These are phyloP conservation scores for Hygrophoropsis aurantiaca DNA, from an alignment of 768 basidiomycete genomes.

Conservation along the genomic window DNA sequence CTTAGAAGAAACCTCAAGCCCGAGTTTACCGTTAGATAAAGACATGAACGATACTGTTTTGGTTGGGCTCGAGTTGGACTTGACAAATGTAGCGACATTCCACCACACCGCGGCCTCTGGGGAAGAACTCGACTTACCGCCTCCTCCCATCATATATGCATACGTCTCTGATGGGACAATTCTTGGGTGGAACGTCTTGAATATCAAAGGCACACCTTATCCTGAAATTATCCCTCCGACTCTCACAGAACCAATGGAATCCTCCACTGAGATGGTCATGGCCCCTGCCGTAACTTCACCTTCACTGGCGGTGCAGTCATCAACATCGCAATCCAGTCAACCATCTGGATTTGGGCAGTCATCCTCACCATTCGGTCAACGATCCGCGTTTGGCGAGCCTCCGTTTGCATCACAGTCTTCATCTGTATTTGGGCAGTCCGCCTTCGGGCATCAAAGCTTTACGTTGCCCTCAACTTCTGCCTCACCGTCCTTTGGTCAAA, in stretches of 20 bases:
- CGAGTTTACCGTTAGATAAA: slow-evolving; percentile 67
- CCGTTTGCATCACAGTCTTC: slow-evolving; percentile 16
- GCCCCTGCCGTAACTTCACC: slow-evolving; percentile 22
- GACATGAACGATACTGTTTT: slow-evolving; percentile 71
- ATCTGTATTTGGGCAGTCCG: slow-evolving; percentile 22
- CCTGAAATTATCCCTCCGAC: slow-evolving; percentile 46
- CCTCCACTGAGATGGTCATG: slow-evolving; percentile 29
- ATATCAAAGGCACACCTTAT: slow-evolving; percentile 53
- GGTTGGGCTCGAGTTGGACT: slow-evolving; percentile 62
- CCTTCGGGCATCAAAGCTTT: slow-evolving; percentile 27
- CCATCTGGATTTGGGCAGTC: slow-evolving; percentile 33
- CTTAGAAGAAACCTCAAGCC: slow-evolving; percentile 49
- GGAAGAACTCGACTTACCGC: slow-evolving; percentile 41
- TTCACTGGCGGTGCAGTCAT: slow-evolving; percentile 12
- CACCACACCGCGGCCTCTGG: slow-evolving; percentile 39
- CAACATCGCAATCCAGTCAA: slow-evolving; percentile 29
- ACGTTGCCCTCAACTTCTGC: too few species aligned
- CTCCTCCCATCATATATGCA: slow-evolving; percentile 67
- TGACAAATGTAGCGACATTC: slow-evolving; percentile 50
- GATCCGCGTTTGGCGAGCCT: slow-evolving; percentile 13
- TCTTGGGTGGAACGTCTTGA: slow-evolving; percentile 69
- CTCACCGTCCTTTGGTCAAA: slow-evolving; percentile 21
- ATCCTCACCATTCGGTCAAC: slow-evolving; percentile 30
- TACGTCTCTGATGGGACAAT: slow-evolving; percentile 80
- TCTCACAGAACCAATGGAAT: slow-evolving; percentile 11